phyloP scores from a whole-genome alignment of 768 basidiomycete species.

The Termitomyces sp. region DNA sequence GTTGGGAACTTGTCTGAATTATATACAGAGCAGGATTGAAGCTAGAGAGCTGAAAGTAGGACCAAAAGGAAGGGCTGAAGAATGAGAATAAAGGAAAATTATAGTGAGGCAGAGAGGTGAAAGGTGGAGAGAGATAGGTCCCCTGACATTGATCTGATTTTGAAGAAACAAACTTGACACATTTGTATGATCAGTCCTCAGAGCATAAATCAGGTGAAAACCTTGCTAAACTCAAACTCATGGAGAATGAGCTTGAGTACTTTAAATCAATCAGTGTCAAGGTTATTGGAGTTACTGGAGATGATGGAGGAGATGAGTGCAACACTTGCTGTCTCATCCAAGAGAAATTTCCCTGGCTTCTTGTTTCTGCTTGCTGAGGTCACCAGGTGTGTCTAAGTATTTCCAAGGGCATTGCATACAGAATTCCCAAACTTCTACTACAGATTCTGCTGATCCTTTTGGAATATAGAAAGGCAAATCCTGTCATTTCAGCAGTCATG shows the following conservation, averaged over 20 bases:
- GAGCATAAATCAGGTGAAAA: background rate
- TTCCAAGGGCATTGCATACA: background rate
- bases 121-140: too few species aligned
- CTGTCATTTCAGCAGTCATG: background rate
- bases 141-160: too few species aligned
- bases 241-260: background rate
- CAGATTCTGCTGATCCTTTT: background rate
- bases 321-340: background rate
- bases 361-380: background rate
- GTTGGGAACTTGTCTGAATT: too few species aligned
- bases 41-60: too few species aligned
- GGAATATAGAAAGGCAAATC: constrained; percentile 4
- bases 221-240: background rate
- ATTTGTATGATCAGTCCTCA: too few species aligned
- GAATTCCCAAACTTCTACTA: background rate
- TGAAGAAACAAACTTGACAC: background rate
- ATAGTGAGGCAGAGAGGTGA: too few species aligned
- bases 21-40: too few species aligned
- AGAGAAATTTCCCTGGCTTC: background rate
- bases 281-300: background rate
- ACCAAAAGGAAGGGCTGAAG: too few species aligned
- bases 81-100: too few species aligned
- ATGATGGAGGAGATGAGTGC: background rate
- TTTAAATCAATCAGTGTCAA: background rate
- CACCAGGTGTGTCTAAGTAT: background rate